Evolutionary conservation across 2,329 filamentous ascomycete genomes (phyloP).

Genomic region (Elsinoe ampelina): DNA sequence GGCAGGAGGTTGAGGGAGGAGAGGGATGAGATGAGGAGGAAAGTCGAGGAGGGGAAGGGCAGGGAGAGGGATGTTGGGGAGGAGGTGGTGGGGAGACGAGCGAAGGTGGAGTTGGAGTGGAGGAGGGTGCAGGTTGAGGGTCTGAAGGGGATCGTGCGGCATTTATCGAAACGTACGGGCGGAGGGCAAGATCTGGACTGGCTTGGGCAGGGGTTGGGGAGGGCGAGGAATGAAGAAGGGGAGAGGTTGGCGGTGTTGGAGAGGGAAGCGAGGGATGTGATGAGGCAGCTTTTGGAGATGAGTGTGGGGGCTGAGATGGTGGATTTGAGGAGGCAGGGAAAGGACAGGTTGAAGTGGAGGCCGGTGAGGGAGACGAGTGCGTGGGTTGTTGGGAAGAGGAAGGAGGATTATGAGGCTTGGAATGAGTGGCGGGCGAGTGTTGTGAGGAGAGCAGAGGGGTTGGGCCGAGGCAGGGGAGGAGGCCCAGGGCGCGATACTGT

Average conservation of each 20-base stretch:
- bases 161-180: conserved; percentile 50
- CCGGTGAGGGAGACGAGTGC: conserved; percentile 54
- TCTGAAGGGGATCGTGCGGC: conserved; percentile 56
- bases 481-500: not conserved
- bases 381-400: conserved; percentile 56
- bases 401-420: conserved; percentile 52
- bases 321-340: conserved; percentile 40
- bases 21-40: conserved; percentile 50
- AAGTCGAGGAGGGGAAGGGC: conserved; percentile 49
- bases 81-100: conserved; percentile 46
- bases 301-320: conserved; percentile 48
- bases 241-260: conserved; percentile 48
- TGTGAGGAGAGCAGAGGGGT: conserved; percentile 14
- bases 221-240: conserved; percentile 22
- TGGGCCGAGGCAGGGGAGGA: not conserved
- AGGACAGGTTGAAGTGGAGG: conserved; percentile 56
- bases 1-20: conserved; percentile 48
- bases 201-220: conserved; percentile 52
- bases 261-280: conserved; percentile 54
- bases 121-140: conserved; percentile 60
- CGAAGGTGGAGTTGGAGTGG: conserved; percentile 63
- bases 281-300: conserved; percentile 56
- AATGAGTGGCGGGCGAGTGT: conserved; percentile 28
- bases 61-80: conserved; percentile 49
- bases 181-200: conserved; percentile 61